Percentiles rank a stretch among this genome's conserved stretches.
These are phyloP conservation scores for Mortierella sp. DNA, from an alignment of 371 early-diverging fungal species.

Conservation along the genomic window DNA sequence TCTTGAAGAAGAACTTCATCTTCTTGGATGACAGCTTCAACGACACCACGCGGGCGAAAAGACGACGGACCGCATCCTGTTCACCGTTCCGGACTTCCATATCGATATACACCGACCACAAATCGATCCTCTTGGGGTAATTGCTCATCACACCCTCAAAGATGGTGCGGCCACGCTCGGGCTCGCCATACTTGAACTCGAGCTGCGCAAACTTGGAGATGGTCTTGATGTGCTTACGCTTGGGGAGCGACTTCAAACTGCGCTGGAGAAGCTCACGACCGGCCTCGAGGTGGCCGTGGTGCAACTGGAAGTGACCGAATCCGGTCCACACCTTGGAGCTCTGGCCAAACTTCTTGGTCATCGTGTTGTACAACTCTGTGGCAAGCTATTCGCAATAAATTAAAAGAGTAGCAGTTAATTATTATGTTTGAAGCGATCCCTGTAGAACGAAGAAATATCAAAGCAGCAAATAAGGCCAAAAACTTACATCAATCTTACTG, in stretches of 20 bases:
- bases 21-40: conserved; percentile 95
- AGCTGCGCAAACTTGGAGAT: conserved; percentile 94
- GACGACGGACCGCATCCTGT: conserved; percentile 73
- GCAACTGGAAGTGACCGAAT: conserved; percentile 84
- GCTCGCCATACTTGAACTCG: conserved; percentile 94
- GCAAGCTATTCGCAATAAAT: conserved; percentile 63
- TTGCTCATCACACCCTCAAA: conserved; percentile 94
- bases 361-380: conserved; percentile 79
- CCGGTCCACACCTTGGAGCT: conserved; percentile 92
- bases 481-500: conserved; percentile 75
- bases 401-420: neutral
- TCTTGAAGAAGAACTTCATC: conserved; percentile 98
- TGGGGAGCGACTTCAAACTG: conserved; percentile 85
- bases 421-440: neutral
- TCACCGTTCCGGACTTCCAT: conserved; percentile 91
- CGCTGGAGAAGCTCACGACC: conserved; percentile 86
- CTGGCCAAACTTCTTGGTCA: conserved; percentile 88
- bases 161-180: conserved; percentile 95
- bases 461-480: neutral
- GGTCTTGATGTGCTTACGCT: conserved; percentile 92
- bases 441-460: neutral
- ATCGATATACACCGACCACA: conserved; percentile 96
- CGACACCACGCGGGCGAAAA: conserved; percentile 91
- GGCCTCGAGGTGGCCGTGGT: conserved; percentile 77
- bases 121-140: conserved; percentile 93